phyloP scores from a whole-genome alignment of 305 asterid species.

The Ilex paraguariensis region DNA sequence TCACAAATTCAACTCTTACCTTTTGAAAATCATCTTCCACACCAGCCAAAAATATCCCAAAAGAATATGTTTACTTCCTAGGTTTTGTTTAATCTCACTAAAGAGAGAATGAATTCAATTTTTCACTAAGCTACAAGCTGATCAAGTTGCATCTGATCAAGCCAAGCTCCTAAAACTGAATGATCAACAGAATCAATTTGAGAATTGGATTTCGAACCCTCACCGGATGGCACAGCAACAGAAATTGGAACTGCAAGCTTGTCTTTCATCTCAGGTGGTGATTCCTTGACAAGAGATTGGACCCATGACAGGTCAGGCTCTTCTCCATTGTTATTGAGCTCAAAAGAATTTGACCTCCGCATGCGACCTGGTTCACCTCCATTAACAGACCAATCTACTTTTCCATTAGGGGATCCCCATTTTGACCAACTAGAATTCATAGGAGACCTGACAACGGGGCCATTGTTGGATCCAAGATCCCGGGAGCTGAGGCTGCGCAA shows the following conservation, averaged over 20 bases:
- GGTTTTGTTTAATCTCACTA: background rate
- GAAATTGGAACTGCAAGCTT: conserved; percentile 40
- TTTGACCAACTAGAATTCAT: conserved; percentile 37
- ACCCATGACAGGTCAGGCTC: conserved; percentile 47
- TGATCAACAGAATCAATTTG: conserved; percentile 55
- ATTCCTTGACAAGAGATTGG: conserved; percentile 49
- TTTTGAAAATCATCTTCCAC: too few species aligned
- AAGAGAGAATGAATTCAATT: conserved; percentile 28
- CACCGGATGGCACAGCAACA: conserved; percentile 68
- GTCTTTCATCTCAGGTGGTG: conserved; percentile 73
- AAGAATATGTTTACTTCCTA: conserved; percentile 33
- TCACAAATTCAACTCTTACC: too few species aligned
- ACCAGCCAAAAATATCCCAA: conserved; percentile 38
- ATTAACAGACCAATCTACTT: conserved; percentile 59
- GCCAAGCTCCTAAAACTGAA: conserved; percentile 73
- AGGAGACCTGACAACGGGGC: conserved; percentile 38
- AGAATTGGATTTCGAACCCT: conserved; percentile 52
- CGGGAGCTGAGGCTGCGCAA: conserved; percentile 58
- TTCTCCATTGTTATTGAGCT: conserved; percentile 18
- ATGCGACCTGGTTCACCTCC: conserved; percentile 20
- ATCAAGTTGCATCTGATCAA: conserved; percentile 81
- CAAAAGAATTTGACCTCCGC: conserved; percentile 12
- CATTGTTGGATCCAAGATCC: conserved; percentile 44
- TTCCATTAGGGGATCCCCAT: conserved; percentile 56
- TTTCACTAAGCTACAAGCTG: conserved; percentile 55